Base-by-base conservation (phyloP, 176 grass and related monocot species). In the Leersia perrieri region DNA sequence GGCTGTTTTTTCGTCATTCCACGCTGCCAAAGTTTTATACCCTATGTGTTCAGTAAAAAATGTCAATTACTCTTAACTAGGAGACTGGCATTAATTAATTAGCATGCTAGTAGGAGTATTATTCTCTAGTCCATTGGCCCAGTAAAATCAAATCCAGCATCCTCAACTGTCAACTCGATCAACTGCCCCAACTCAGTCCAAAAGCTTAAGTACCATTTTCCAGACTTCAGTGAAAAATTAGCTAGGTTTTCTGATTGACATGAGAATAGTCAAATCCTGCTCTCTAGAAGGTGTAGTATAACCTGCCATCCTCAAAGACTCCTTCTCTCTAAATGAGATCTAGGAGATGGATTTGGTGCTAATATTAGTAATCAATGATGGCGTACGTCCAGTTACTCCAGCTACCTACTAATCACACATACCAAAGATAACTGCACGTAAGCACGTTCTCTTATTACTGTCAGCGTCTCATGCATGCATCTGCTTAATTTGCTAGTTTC, bases 211-310 rank as follows among this genome's bases (percentile, higher is more conserved):
- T 41, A n/a, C 62, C 5, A 5, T 8, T 81, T 70, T 81, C 68
- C 13, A 33, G 69, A 73, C 33, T 63, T 34, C 55, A n/a, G 68
- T 35, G 55, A 22, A 30, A 44, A 45, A 61, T 3, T n/a, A 53
- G 20, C 9, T 11, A 44, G 35, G 79, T 29, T 44, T 81, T 1
- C 57, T 1, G 22, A n/a, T 33, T 9, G 22, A 63, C 80, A 63
- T 27, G 36, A 18, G 25, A 9, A 30, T 13, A 27, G 39, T 1
- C 23, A 18, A 72, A 27, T 2, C 16, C 1, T 11, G 8, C 47
- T 22, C 11, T 64, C 68, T 73, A 73, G 69, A 82, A 82, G 80
- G 80, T 64, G 47, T 18, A 53, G 22, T 5, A 53, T 53, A 22
- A 53, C 18, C 47, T 20, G 47, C 47, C 47, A 53, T 22, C 6